Conservation (phyloP, 129 eudicot species). For the Chrysanthemum lavandulifolium region DNA sequence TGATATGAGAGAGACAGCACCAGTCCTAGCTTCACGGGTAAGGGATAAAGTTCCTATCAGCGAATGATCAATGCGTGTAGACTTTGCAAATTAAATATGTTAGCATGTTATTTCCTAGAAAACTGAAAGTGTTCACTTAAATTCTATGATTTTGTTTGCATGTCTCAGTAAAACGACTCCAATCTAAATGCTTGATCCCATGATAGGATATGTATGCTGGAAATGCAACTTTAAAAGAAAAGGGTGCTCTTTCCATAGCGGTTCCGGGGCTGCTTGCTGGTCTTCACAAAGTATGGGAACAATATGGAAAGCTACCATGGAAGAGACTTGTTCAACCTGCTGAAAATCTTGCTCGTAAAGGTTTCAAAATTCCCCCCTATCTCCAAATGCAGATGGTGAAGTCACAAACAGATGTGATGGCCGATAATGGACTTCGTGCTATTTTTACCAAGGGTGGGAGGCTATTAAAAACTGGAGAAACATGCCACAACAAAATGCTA, state of each 20-base stretch:
- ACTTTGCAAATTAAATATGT: neutral
- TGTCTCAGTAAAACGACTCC: neutral
- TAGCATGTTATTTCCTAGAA: neutral
- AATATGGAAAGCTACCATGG: conserved; percentile 57
- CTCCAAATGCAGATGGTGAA: conserved; percentile 43
- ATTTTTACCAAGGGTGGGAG: conserved; percentile 40
- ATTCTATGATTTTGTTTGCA: neutral
- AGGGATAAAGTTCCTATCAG: conserved; percentile 1
- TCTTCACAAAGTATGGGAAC: conserved; percentile 46
- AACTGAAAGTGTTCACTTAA: neutral
- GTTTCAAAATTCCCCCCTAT: conserved; percentile 46
- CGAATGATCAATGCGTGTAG: neutral
- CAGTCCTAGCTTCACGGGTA: conserved; percentile 50
- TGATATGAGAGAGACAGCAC: conserved; percentile 70
- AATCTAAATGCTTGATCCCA: neutral
- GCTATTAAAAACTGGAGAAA: conserved; percentile 43
- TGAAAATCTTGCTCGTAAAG: conserved; percentile 37
- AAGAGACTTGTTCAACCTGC: conserved; percentile 46
- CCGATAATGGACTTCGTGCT: conserved; percentile 46
- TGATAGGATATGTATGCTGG: conserved; percentile 47
- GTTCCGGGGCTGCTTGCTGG: conserved; percentile 64
- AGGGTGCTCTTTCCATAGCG: conserved; percentile 48
- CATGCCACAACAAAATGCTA: conserved; percentile 28
- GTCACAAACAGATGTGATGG: conserved; percentile 32
- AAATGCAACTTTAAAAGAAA: conserved; percentile 30